Conservation (phyloP, 805 yeast genomes). For the Candida ascalaphidarum region DNA sequence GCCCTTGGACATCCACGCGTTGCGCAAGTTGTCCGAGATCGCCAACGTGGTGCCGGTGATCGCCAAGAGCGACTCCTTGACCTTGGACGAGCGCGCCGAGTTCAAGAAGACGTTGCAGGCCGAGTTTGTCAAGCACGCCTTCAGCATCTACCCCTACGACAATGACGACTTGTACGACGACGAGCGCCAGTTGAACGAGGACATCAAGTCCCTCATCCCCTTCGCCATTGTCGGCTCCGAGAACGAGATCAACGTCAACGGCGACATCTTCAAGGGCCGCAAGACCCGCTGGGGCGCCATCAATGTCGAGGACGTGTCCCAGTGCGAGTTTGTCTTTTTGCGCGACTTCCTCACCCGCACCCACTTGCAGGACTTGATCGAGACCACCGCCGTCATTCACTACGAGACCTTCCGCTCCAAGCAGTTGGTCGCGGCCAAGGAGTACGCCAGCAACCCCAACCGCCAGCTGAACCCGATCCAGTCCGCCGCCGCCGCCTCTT, state of each 20-base stretch:
- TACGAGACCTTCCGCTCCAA: conserved; percentile 91
- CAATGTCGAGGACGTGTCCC: conserved; percentile 88
- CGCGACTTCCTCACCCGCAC: conserved; percentile 93
- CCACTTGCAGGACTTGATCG: conserved; percentile 92
- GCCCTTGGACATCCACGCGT: conserved; percentile 72
- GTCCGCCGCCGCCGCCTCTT: too few species aligned
- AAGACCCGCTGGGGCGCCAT: conserved; percentile 91
- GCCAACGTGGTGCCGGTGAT: conserved; percentile 93
- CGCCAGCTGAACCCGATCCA: conserved; percentile 14
- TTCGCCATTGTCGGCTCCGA: conserved; percentile 94
- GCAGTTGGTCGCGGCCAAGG: conserved; percentile 89
- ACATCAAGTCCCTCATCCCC: conserved; percentile 70
- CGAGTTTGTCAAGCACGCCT: conserved; percentile 64
- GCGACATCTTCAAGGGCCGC: conserved; percentile 80
- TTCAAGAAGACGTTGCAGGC: conserved; percentile 72
- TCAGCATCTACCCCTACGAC: conserved; percentile 82
- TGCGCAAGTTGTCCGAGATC: conserved; percentile 78
- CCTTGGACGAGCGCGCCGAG: conserved; percentile 71
- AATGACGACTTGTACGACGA: conserved; percentile 59
- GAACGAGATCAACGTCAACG: conserved; percentile 63
- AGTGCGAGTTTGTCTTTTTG: conserved; percentile 91
- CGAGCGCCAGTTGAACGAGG: conserved; percentile 64
- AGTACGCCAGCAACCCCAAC: conserved; percentile 56
- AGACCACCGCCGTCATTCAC: conserved; percentile 79
- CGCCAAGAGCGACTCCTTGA: conserved; percentile 87